A percentile compares a stretch with the other conserved stretches of the same genome.
Conservation (phyloP, 1,284 basidiomycete species). For the Naganishia cerealis region DNA sequence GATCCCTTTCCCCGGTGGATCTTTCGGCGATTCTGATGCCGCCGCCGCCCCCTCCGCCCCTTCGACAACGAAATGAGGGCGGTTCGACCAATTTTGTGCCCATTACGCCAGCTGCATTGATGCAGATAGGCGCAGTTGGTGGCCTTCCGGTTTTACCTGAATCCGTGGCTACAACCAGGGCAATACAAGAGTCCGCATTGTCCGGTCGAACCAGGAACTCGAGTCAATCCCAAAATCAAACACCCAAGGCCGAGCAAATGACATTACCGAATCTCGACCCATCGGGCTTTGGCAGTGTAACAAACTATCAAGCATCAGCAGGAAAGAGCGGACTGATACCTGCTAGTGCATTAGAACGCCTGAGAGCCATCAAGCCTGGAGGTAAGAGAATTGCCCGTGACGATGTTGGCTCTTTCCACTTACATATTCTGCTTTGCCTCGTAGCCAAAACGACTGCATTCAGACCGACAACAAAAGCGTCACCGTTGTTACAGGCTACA, state of each 20-base stretch:
- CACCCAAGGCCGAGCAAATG: conserved; percentile 14
- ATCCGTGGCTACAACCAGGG: conserved; percentile 2
- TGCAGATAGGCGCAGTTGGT: conserved; percentile 67
- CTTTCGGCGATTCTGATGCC: conserved; percentile 66
- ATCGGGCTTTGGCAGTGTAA: background rate
- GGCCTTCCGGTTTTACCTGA: background rate
- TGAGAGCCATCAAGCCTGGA: conserved; percentile 24
- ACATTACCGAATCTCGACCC: background rate
- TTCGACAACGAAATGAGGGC: conserved; percentile 40
- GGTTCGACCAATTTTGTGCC: conserved; percentile 60
- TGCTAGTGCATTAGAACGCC: conserved; percentile 9
- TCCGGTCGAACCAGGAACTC: background rate
- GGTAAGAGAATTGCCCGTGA: conserved; percentile 2
- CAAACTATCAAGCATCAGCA: background rate
- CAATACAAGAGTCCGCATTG: background rate
- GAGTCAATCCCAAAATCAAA: conserved; percentile 13
- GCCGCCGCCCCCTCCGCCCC: conserved; percentile 69
- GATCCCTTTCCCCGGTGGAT: conserved; percentile 72
- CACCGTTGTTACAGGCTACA: conserved; percentile 30
- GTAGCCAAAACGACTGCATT: conserved; percentile 6
- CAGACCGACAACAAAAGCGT: conserved; percentile 41
- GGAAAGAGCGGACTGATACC: conserved; percentile 2
- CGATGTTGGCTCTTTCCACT: background rate
- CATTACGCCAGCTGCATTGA: conserved; percentile 79
- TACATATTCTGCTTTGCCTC: background rate